Evolutionary conservation across 106 monocot genomes (phyloP), one percentile per base, ranked within the genome.

Genomic region (Acorus gramineus): DNA sequence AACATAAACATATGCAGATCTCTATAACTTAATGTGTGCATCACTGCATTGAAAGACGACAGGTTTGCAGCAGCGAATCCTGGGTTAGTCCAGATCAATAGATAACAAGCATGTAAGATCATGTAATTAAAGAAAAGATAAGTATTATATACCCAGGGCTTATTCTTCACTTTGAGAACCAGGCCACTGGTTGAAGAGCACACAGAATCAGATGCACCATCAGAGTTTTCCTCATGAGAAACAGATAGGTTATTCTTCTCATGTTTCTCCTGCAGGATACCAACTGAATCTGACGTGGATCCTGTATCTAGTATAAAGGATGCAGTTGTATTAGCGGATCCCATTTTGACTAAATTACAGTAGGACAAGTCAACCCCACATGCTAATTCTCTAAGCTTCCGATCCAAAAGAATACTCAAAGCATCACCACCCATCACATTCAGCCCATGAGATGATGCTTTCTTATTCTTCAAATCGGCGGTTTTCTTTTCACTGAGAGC

Each of bases 301-400:
- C 57, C 7, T 49, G 69, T 4, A 63, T 68, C 72, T 61, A 73
- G 71, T 64, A 70, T 55, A 45, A 55, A 53, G 68, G 76, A 55
- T 63, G 61, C 11, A 66, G 73, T 57, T 53, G 60, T 13, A 79
- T 47, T 5, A 61, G 47, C 7, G 57, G 52, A n/a, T 5, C 6
- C 69, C 28, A 50, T 47, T 49, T 70, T 69, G 9, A 66, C 8
- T 60, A 73, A 59, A 59, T 49, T 83, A 76, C 44, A 56, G 54
- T 66, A 61, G 11, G 81, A 73, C 14, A 76, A 56, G 46, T 65
- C 80, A 52, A 68, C 42, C 60, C 70, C 76, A 46, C 74, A 73
- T 52, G 82, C 81, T 55, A 96, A 57, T 68, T 96, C 96, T 76
- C 66, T 85, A 72, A 96, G 57, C 54, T 91, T 91, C 66, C 79